Base-by-base conservation (phyloP, 441 rosid species). In the Syzygium syzygioides region DNA sequence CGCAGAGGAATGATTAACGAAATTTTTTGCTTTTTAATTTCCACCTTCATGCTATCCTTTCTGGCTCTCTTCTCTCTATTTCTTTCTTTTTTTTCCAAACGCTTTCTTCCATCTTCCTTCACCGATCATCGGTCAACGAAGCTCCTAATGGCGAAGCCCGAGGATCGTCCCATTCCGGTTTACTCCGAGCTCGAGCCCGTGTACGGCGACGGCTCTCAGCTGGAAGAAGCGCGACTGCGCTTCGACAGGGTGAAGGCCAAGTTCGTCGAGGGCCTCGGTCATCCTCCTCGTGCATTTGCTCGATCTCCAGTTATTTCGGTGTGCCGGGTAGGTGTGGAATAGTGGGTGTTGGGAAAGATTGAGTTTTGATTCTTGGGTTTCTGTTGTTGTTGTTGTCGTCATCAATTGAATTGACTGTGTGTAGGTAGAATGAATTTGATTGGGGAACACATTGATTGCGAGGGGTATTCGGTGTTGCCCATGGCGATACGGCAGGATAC, bases 371-470 rank as follows among this genome's bases (percentile, higher is more conserved):
- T 20, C 52, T 20, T 76, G 88, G 55, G 60, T 57, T 28, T 54
- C 32, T 45, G 88, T 15, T 6, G 25, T 87, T n/a, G n/a, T n/a
- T 53, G 85, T 9, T 53, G 53, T 55, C 86, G 88, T 41, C 45
- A 41, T 41, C 45, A 41, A 45, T 57, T 89, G 79, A 45, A 60
- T 17, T 86, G 54, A 9, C 19, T 52, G 56, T 57, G n/a, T n/a
- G 76, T 89, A 95, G 97, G 97, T 89, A 93, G 98, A 92, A 96
- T 96, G 92, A 97, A 97, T 93, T 92, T 98, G 95, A 98, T 98
- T 12, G 99, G 99, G 88, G 99, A 97, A 86, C 99, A 98, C 88
- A 96, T 98, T 87, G 99, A 98, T 86, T 98, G 97, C 88, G 99
- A 98, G 89, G 99, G 99, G 25, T 98, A 98, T 91, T 98, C 99